Conservation (phyloP, 2,329 filamentous ascomycete species). For the Hyphodiscus sp. region DNA sequence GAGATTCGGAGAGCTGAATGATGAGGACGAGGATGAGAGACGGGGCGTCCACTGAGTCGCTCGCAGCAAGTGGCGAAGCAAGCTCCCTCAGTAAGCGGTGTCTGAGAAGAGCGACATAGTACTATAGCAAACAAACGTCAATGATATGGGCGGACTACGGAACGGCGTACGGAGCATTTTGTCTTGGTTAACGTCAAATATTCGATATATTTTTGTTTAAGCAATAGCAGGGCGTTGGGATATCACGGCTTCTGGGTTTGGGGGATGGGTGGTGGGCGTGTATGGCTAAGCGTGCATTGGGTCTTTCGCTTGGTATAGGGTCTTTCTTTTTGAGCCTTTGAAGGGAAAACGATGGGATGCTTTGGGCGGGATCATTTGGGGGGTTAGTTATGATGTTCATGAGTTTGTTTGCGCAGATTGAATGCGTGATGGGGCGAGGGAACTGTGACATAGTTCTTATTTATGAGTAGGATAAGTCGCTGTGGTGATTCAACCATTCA, state of each 20-base stretch:
- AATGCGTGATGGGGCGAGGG: background rate
- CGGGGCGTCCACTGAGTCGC: background rate
- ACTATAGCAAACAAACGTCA: background rate
- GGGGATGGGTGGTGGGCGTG: background rate
- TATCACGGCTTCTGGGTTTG: background rate
- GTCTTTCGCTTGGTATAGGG: background rate
- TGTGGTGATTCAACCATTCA: background rate
- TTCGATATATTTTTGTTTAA: background rate
- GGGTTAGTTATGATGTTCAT: background rate
- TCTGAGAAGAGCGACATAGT: background rate
- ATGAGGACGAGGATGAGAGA: background rate
- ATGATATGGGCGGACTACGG: too few species aligned
- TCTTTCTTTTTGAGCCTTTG: background rate
- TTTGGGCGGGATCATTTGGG: background rate
- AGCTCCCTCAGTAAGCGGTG: background rate
- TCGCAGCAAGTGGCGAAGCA: background rate
- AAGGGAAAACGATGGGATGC: background rate
- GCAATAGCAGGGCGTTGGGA: background rate
- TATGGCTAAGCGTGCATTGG: background rate
- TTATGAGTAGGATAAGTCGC: background rate
- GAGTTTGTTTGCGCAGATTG: background rate
- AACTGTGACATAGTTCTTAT: background rate
- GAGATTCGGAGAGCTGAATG: slow-evolving; percentile 18
- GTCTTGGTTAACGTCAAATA: too few species aligned
- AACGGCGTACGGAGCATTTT: too few species aligned